phyloP scores from a whole-genome alignment of 2,329 filamentous ascomycete species.

The Colletotrichum trifolii region DNA sequence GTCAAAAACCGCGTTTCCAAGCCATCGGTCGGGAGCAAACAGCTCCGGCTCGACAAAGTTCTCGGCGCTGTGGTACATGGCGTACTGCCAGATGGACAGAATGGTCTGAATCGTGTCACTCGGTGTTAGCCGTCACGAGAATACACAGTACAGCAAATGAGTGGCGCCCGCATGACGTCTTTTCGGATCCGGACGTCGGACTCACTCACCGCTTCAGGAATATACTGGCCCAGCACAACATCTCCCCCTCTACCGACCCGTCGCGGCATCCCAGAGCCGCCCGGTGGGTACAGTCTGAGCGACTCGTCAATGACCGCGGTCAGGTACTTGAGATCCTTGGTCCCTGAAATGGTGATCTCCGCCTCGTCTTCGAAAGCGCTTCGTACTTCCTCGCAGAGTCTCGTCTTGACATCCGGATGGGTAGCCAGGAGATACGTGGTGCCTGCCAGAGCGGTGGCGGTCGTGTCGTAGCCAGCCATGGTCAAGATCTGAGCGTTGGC shows the following conservation, averaged over 20 bases:
- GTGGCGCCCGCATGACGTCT: rapidly evolving
- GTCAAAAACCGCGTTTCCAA: constrained; percentile 38
- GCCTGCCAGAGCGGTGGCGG: constrained; percentile 44
- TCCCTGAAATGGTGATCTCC: constrained; percentile 48
- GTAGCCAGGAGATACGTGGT: constrained; percentile 42
- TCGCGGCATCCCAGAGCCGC: constrained; percentile 38
- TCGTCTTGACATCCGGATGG: constrained; percentile 44
- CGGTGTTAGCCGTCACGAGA: too few species aligned
- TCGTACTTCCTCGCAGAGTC: constrained; percentile 51
- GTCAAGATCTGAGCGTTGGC: too few species aligned
- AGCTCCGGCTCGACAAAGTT: constrained; percentile 56
- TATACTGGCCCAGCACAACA: constrained; percentile 42
- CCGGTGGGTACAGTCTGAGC: constrained; percentile 52
- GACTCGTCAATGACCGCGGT: constrained; percentile 53
- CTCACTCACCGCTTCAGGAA: constrained; percentile 45
- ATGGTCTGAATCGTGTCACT: constrained; percentile 25
- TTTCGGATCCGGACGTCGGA: too few species aligned
- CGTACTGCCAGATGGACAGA: constrained; percentile 53
- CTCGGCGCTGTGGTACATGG: neutral
- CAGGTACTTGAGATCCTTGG: constrained; percentile 49
- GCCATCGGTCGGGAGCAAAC: constrained; percentile 57
- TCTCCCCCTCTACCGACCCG: constrained; percentile 46
- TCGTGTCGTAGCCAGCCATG: constrained; percentile 45
- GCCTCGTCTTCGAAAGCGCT: constrained; percentile 44
- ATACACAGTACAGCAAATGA: too few species aligned